Base-by-base conservation (phyloP, 1,284 basidiomycete genomes). In the Gymnopus androsaceus region DNA sequence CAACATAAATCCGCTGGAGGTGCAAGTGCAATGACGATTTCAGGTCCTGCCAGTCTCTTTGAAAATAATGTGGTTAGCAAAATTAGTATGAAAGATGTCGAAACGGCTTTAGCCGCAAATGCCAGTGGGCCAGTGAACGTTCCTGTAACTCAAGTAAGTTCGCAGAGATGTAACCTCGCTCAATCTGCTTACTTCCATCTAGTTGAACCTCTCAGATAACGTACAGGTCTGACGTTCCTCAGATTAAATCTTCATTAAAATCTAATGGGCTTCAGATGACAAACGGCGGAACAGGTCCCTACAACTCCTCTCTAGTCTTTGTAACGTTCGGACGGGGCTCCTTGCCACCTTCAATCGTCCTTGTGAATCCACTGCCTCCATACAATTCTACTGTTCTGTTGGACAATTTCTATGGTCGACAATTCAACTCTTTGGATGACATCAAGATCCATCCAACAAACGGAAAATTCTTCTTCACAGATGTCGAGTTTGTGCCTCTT, bases 351-450 rank as follows among this genome's bases (percentile, higher is more conserved):
- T 83, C 81, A 2, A 67, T 92, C 23, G 84, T 79, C 0, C 75
- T 86, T 34, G 83, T 91, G 51, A 81, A 92, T 66, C 87, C 89
- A 0, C 60, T 62, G 0, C 63, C 80, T 12, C 90, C 90, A 0
- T 76, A 81, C 68, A 85, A 87, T 54, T 70, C 78, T 6, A 86
- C 84, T 17, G 79, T 87, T 40, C 64, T 88, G 15, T 66, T 89
- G 54, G 84, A 90, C 72, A 90, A 87, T 69, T 87, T 76, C 66
- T 87, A 81, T 63, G 90, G 90, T 3, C 75, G 88, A 8, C 88
- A 92, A 64, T 94, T 92, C 73, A 91, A 89, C 71, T 88, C 88
- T 1, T 70, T 92, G 51, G 92, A 93, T 67, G 91, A 94, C 65
- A 73, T 87, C 56, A 90, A 87, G 63, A 74, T 92, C 3, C 86